These are phyloP conservation scores for Davidsoniella neocaledoniae DNA, from an alignment of 2,329 filamentous ascomycete genomes.

Conservation along the genomic window DNA sequence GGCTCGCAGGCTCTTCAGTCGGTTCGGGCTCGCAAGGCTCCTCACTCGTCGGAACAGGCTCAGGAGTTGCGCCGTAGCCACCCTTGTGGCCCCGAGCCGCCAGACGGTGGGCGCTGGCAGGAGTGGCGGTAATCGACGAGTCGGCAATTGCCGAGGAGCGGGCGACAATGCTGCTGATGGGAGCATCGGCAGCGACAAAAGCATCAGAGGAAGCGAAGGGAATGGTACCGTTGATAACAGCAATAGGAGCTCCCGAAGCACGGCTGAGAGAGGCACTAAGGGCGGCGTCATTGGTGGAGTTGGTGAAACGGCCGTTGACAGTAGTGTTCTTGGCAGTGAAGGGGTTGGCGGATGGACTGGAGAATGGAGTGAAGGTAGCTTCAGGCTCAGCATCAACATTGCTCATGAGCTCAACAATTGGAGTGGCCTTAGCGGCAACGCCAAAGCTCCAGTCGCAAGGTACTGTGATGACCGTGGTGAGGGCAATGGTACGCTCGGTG, in stretches of 20 bases:
- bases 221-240: neutral
- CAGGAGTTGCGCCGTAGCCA: slow-evolving; percentile 13
- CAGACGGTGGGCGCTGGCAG: slow-evolving; percentile 13
- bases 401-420: neutral
- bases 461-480: slow-evolving; percentile 10
- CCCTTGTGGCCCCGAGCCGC: slow-evolving; percentile 13
- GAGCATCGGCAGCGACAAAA: neutral
- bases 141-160: slow-evolving; percentile 7
- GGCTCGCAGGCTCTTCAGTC: slow-evolving; percentile 8
- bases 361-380: neutral
- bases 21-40: slow-evolving; percentile 10
- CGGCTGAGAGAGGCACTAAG: slow-evolving; percentile 11
- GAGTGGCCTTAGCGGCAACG: slow-evolving; percentile 1
- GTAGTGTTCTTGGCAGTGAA: neutral
- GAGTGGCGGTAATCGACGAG: slow-evolving; percentile 11
- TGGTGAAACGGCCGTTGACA: slow-evolving; percentile 5
- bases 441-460: slow-evolving; percentile 5
- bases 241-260: slow-evolving; percentile 11
- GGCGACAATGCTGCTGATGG: neutral
- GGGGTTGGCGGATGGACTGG: neutral
- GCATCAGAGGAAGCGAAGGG: slow-evolving; percentile 1
- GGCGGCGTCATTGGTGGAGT: slow-evolving; percentile 10
- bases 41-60: slow-evolving; percentile 13
- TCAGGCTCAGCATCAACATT: neutral
- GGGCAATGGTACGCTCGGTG: slow-evolving; percentile 9